A percentile compares a stretch with the other conserved stretches of the same genome.
phyloP scores from a whole-genome alignment of 2,329 filamentous ascomycete species.

The Penicillium frequentans region DNA sequence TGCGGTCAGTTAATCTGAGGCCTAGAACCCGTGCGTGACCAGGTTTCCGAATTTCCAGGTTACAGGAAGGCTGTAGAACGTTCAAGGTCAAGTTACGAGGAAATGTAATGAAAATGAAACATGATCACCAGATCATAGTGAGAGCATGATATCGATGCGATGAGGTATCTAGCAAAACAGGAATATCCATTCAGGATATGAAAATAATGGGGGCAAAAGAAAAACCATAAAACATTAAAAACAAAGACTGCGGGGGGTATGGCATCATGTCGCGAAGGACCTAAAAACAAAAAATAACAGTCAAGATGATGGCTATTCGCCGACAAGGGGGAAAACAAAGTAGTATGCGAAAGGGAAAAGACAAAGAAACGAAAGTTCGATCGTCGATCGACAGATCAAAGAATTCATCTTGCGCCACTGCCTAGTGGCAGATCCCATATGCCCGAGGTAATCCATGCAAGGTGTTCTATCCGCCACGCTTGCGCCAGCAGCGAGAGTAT shows the following conservation, averaged over 20 bases:
- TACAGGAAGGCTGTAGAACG: not conserved
- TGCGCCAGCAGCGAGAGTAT: constrained; percentile 4
- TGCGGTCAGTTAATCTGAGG: not conserved
- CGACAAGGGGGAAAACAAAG: not conserved
- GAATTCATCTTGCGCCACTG: constrained; percentile 22
- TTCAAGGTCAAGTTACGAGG: not conserved
- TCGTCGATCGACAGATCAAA: constrained; percentile 20
- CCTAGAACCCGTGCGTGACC: not conserved
- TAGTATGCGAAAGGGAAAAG: constrained; percentile 12
- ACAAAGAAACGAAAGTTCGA: constrained; percentile 12
- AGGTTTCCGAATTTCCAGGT: not conserved
- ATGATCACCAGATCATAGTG: not conserved
- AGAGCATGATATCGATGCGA: constrained; percentile 6
- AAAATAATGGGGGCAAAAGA: not conserved
- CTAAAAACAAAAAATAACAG: constrained; percentile 4
- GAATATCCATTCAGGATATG: not conserved
- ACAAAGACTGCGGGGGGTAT: constrained; percentile 14
- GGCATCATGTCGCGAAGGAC: constrained; percentile 11
- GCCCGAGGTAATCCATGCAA: constrained; percentile 24
- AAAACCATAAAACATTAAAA: constrained; percentile 11
- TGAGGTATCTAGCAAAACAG: constrained; percentile 16
- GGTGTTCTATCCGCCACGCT: constrained; percentile 21
- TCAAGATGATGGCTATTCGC: not conserved
- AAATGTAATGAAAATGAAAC: not conserved
- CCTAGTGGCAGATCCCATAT: constrained; percentile 25